Percentiles rank a stretch among this genome's conserved stretches.
Evolutionary conservation across 352 stramenopile species (phyloP).

Genomic region (Aphanomyces cochlioides): DNA sequence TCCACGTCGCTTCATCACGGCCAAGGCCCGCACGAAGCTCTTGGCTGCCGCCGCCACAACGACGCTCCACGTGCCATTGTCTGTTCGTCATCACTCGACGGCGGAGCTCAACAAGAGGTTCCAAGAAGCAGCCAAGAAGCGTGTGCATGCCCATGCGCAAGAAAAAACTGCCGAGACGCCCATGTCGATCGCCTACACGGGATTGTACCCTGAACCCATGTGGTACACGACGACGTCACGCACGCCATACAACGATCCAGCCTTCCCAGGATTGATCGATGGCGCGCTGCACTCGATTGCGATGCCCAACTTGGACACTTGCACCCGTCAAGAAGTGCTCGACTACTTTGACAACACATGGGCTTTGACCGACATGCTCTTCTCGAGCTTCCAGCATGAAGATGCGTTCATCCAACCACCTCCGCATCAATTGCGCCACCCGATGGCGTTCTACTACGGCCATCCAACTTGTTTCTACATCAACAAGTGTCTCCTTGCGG

Average conservation of each 20-base stretch:
- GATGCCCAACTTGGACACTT: conserved; percentile 82
- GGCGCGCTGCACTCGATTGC: conserved; percentile 51
- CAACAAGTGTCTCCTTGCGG: conserved; percentile 95
- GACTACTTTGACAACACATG: conserved; percentile 96
- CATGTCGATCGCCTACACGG: not conserved
- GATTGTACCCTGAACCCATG: conserved; percentile 41
- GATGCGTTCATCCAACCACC: conserved; percentile 88
- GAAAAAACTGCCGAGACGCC: not conserved
- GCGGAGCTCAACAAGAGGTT: not conserved
- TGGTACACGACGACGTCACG: conserved; percentile 76
- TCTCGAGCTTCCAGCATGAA: conserved; percentile 87
- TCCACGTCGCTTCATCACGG: conserved; percentile 70
- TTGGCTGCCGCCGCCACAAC: conserved; percentile 12
- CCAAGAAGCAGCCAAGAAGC: not conserved
- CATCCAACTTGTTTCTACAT: conserved; percentile 95
- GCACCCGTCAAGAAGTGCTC: conserved; percentile 82
- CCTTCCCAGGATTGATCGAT: conserved; percentile 52
- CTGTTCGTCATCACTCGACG: not conserved
- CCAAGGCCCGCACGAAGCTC: conserved; percentile 49
- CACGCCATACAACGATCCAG: conserved; percentile 51
- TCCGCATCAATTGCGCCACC: conserved; percentile 92
- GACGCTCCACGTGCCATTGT: not conserved
- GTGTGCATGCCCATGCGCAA: conserved; percentile 3
- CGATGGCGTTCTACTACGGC: conserved; percentile 98
- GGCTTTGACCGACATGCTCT: conserved; percentile 92